Conservation (phyloP, 768 basidiomycete genomes). For the Russula abietina region DNA sequence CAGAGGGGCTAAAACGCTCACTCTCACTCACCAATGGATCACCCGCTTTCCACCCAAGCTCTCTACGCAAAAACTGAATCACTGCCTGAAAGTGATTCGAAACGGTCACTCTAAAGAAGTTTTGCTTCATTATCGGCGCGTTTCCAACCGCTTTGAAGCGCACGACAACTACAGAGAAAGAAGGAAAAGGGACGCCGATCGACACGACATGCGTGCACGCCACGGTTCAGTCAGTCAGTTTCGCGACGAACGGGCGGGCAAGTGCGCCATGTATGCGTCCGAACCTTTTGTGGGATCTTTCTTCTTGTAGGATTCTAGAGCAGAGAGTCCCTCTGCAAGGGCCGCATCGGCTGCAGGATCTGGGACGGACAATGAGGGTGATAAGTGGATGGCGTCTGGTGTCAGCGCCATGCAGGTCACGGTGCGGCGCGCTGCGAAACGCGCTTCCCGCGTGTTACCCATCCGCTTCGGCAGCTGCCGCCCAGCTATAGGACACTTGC, state of each 20-base stretch:
- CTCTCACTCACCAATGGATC: slow-evolving; percentile 70
- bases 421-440: no score
- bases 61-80: slow-evolving; percentile 85
- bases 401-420: slow-evolving; percentile 17
- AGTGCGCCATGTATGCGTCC: not conserved
- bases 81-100: slow-evolving; percentile 93
- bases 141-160: slow-evolving; percentile 97
- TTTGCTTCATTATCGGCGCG: slow-evolving; percentile 98
- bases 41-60: slow-evolving; percentile 78
- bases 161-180: slow-evolving; percentile 66
- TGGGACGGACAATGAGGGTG: not conserved
- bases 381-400: slow-evolving; percentile 18
- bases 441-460: no score
- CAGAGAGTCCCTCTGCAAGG: slow-evolving; percentile 52
- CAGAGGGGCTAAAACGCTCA: no score
- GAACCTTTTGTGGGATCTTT: slow-evolving; percentile 76
- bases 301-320: slow-evolving; percentile 81
- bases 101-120: slow-evolving; percentile 96
- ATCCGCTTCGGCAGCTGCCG: slow-evolving; percentile 36
- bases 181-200: not conserved
- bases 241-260: not conserved
- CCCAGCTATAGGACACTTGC: no score
- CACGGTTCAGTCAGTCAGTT: not conserved
- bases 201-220: not conserved
- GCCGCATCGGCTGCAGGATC: slow-evolving; percentile 15